A percentile compares a stretch with the other conserved stretches of the same genome.
Conservation (phyloP, 208 protist genomes). For the Leishmania tropica region DNA sequence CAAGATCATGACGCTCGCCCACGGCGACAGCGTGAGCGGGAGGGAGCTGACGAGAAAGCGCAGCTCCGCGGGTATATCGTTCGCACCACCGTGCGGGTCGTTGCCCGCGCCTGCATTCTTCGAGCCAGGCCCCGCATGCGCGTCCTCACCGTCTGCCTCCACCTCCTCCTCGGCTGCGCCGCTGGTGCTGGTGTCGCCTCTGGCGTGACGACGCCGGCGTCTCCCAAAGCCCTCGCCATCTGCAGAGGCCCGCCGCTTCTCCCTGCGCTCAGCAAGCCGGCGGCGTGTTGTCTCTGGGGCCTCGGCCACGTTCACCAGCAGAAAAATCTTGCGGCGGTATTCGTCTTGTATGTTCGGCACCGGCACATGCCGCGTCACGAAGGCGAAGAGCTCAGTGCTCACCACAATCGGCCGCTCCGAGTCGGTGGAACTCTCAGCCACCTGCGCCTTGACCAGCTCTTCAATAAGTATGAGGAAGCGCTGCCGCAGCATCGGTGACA, state of each 20-base stretch:
- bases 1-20: constrained; percentile 86
- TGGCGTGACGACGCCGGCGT: not conserved
- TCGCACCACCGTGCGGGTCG: constrained; percentile 35
- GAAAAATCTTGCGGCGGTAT: constrained; percentile 90
- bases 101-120: constrained; percentile 7
- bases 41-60: constrained; percentile 87
- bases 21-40: constrained; percentile 80
- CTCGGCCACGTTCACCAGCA: constrained; percentile 87
- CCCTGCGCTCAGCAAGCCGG: constrained; percentile 22
- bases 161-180: constrained; percentile 1
- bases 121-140: not conserved
- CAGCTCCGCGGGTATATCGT: constrained; percentile 85
- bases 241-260: constrained; percentile 4
- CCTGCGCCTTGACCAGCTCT: constrained; percentile 72
- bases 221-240: not conserved
- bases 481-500: constrained; percentile 55
- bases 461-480: constrained; percentile 86
- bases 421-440: constrained; percentile 51
- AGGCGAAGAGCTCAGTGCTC: constrained; percentile 74
- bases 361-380: constrained; percentile 75
- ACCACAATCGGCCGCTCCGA: constrained; percentile 62
- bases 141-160: not conserved
- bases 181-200: not conserved
- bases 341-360: constrained; percentile 92
- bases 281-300: constrained; percentile 47